These are phyloP conservation scores for Exsudoporus frostii DNA, from an alignment of 768 basidiomycete species.

Conservation along the genomic window DNA sequence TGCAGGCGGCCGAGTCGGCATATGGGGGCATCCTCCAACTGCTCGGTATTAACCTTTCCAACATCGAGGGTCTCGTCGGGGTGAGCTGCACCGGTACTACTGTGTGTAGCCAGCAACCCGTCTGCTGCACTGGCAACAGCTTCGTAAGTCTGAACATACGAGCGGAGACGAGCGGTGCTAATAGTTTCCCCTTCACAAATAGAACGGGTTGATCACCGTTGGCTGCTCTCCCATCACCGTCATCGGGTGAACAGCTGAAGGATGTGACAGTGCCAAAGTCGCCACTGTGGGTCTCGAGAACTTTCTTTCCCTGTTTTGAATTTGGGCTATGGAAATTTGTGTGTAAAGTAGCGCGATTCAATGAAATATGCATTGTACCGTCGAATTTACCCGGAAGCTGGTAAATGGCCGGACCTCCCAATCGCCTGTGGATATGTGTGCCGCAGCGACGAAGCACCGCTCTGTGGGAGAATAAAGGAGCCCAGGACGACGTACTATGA, in stretches of 20 bases:
- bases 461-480: no score
- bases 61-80: constrained; percentile 2
- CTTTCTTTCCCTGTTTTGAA: no score
- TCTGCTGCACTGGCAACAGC: constrained; percentile 15
- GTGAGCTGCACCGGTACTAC: background rate
- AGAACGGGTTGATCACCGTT: constrained; percentile 5
- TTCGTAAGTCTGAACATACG: constrained; percentile 2
- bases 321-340: no score
- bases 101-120: constrained; percentile 10
- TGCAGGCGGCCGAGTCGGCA: background rate
- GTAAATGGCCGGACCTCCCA: no score
- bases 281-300: background rate
- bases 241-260: background rate
- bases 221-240: constrained; percentile 7
- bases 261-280: background rate
- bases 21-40: background rate
- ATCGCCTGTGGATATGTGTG: no score
- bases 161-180: background rate
- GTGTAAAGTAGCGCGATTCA: no score
- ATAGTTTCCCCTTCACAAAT: background rate
- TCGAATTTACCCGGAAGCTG: no score
- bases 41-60: background rate
- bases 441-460: no score
- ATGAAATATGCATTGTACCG: no score
- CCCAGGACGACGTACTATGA: no score